phyloP scores from a whole-genome alignment of 768 basidiomycete species.

The Naganishia kalamii region DNA sequence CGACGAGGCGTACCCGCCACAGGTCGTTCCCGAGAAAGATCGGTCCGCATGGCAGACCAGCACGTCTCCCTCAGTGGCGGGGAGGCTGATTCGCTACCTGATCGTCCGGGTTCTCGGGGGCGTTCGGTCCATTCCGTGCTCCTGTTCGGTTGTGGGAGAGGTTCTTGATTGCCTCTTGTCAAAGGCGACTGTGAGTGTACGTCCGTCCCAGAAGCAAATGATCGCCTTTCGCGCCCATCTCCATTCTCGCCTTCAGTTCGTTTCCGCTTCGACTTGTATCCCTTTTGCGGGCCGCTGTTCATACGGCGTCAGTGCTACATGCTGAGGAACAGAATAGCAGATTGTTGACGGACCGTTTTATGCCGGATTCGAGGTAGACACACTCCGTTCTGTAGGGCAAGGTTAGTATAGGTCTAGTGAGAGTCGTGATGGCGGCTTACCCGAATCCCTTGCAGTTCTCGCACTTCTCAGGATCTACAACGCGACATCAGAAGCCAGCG shows the following conservation, averaged over 20 bases:
- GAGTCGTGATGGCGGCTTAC: neutral
- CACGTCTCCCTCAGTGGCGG: too few species aligned
- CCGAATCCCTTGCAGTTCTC: neutral
- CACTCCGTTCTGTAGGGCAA: constrained; percentile 3
- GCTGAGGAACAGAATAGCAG: neutral
- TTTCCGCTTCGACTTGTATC: neutral
- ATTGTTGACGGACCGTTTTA: constrained; percentile 4
- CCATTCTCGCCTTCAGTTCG: neutral
- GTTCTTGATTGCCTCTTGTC: too few species aligned
- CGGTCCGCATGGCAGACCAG: too few species aligned
- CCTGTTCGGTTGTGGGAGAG: too few species aligned
- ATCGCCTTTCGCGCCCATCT: neutral
- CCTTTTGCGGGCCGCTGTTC: constrained; percentile 14
- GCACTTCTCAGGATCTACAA: constrained; percentile 3
- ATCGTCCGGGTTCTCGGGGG: too few species aligned
- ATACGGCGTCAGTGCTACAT: neutral
- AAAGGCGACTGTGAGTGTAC: neutral
- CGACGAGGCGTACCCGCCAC: too few species aligned
- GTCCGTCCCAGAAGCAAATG: neutral
- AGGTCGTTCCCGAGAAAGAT: too few species aligned
- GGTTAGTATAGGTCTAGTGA: neutral
- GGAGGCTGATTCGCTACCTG: too few species aligned
- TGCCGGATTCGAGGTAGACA: constrained; percentile 4
- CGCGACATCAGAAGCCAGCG: neutral
- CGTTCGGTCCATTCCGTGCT: too few species aligned